A percentile compares a stretch with the other conserved stretches of the same genome.
Conservation (phyloP, 2,329 filamentous ascomycete species). For the Botrytis sinoallii region DNA sequence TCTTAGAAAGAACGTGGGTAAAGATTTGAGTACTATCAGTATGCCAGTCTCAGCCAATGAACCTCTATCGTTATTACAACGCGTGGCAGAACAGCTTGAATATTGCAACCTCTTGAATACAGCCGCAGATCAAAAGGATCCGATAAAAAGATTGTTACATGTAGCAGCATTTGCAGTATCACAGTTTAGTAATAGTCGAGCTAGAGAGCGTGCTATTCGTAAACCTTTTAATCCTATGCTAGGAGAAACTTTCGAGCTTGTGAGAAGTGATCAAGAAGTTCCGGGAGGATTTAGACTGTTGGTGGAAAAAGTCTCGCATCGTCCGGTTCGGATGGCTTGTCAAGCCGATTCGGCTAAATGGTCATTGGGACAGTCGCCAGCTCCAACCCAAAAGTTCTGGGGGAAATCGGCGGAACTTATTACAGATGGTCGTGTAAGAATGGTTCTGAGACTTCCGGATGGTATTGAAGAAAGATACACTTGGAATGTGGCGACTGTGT, state of each 20-base stretch:
- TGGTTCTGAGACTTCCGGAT: conserved; percentile 66
- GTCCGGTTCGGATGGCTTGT: conserved; percentile 87
- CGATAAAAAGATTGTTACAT: conserved; percentile 72
- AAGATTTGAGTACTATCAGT: conserved; percentile 92
- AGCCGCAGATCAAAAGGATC: conserved; percentile 60
- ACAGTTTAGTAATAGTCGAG: conserved; percentile 74
- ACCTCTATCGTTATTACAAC: conserved; percentile 81
- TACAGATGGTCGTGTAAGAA: conserved; percentile 80
- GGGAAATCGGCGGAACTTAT: conserved; percentile 94
- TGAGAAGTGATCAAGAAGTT: conserved; percentile 74
- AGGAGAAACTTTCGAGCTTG: conserved; percentile 90
- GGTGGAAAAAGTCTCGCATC: conserved; percentile 93
- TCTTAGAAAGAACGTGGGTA: conserved; percentile 94
- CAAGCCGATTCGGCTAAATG: conserved; percentile 84
- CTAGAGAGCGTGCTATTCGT: conserved; percentile 86
- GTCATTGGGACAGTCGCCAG: conserved; percentile 83
- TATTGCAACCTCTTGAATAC: conserved; percentile 82
- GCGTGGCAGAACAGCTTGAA: conserved; percentile 85
- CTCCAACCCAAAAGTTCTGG: conserved; percentile 96
- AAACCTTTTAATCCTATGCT: conserved; percentile 98
- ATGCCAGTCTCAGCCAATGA: conserved; percentile 98
- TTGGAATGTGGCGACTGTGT: conserved; percentile 85
- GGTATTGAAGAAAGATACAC: conserved; percentile 77
- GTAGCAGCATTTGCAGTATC: conserved; percentile 90
- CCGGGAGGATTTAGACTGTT: conserved; percentile 79